Evolutionary conservation across 192 early-diverging fungal genomes (phyloP).

Genomic region (Entomortierella parvispora): DNA sequence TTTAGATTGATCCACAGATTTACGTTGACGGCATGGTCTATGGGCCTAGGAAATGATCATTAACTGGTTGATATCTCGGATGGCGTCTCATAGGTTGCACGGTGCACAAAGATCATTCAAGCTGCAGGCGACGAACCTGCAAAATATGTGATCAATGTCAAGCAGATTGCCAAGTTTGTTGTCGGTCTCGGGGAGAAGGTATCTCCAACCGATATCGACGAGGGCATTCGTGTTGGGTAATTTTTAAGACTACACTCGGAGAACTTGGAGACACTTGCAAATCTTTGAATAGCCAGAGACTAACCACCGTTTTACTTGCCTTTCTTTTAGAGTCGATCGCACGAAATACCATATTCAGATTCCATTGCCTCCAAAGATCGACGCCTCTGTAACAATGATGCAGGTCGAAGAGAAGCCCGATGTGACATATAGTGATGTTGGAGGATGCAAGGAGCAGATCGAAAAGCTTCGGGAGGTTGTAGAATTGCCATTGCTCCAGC

Average conservation of each 20-base stretch:
- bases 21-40: too few relatives aligned
- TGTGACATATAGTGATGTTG: conserved; percentile 99
- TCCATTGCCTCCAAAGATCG: conserved; percentile 98
- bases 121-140: conserved; percentile 89
- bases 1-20: background rate
- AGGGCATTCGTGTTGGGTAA: conserved; percentile 98
- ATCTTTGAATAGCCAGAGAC: too few relatives aligned
- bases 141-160: conserved; percentile 99
- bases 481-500: conserved; percentile 94
- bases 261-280: too few relatives aligned
- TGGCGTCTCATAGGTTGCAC: conserved; percentile 95
- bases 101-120: conserved; percentile 99
- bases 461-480: conserved; percentile 99
- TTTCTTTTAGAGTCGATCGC: conserved; percentile 86
- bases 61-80: too few relatives aligned
- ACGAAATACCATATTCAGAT: conserved; percentile 99
- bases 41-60: too few relatives aligned
- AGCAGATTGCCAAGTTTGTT: conserved; percentile 99
- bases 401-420: conserved; percentile 99
- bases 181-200: conserved; percentile 96
- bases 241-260: background rate
- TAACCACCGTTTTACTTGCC: background rate
- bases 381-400: conserved; percentile 99
- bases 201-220: conserved; percentile 99
- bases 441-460: conserved; percentile 99